phyloP scores from a whole-genome alignment of 2,329 filamentous ascomycete species.

The Hortaea werneckii region DNA sequence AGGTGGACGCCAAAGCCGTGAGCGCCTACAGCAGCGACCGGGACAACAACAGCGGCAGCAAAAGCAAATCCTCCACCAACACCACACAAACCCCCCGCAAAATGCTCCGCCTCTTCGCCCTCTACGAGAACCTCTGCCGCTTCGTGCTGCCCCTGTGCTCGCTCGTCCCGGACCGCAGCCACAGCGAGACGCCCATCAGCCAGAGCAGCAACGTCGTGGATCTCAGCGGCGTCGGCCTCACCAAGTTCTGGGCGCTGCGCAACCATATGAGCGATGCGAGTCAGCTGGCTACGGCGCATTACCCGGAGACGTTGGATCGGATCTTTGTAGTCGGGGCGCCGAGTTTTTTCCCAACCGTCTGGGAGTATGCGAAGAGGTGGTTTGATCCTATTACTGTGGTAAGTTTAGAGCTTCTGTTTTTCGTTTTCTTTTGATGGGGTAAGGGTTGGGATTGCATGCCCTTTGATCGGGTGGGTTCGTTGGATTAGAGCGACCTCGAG shows the following conservation, averaged over 20 bases:
- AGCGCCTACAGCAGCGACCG: conserved; percentile 60
- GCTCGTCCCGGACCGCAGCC: conserved; percentile 58
- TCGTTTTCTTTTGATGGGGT: background rate
- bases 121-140: conserved; percentile 85
- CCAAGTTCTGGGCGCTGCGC: conserved; percentile 94
- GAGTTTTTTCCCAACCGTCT: conserved; percentile 81
- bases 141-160: conserved; percentile 82
- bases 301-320: conserved; percentile 84
- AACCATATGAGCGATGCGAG: conserved; percentile 88
- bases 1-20: conserved; percentile 74
- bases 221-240: conserved; percentile 74
- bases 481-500: no score
- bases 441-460: background rate
- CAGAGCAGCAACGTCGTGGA: conserved; percentile 94
- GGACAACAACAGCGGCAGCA: conserved; percentile 15
- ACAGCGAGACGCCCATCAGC: conserved; percentile 75
- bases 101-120: conserved; percentile 75
- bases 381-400: conserved; percentile 73
- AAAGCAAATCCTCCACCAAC: conserved; percentile 2
- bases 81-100: conserved; percentile 58
- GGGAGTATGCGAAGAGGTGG: conserved; percentile 94
- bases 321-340: conserved; percentile 86
- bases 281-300: conserved; percentile 80
- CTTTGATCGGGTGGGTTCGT: no score
- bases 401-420: conserved; percentile 1